A percentile compares a stretch with the other conserved stretches of the same genome.
phyloP scores from a whole-genome alignment of 345 rosid species.

The Eucalyptus regnans region DNA sequence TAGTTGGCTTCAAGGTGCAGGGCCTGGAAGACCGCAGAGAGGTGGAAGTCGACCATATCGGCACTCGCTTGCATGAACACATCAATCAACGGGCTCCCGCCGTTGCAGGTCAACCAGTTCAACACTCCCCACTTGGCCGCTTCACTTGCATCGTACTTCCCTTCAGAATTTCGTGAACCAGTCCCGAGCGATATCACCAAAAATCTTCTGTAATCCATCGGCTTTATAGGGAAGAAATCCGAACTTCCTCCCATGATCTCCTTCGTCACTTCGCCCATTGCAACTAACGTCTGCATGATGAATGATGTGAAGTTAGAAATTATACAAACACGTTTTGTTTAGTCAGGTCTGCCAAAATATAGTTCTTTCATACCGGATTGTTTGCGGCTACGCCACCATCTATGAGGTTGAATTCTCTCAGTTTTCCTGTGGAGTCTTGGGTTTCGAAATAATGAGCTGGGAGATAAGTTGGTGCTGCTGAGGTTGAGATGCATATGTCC shows the following conservation, averaged over 20 bases:
- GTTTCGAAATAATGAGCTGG: slow-evolving; percentile 10
- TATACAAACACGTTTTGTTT: neutral
- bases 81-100: slow-evolving; percentile 3
- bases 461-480: slow-evolving; percentile 20
- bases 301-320: neutral
- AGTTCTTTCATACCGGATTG: slow-evolving; percentile 6
- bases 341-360: neutral
- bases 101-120: slow-evolving; percentile 3
- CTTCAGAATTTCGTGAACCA: slow-evolving; percentile 1
- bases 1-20: slow-evolving; percentile 7
- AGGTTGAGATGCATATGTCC: slow-evolving; percentile 8
- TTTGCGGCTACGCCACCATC: slow-evolving; percentile 26
- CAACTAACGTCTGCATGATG: slow-evolving; percentile 2
- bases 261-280: slow-evolving; percentile 9
- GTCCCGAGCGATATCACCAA: slow-evolving; percentile 14
- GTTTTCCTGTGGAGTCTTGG: neutral
- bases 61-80: slow-evolving; percentile 8
- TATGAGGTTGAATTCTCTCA: slow-evolving; percentile 9
- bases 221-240: neutral
- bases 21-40: slow-evolving; percentile 7
- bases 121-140: slow-evolving; percentile 18
- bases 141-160: slow-evolving; percentile 2
- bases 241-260: neutral
- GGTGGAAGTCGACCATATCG: slow-evolving; percentile 13
- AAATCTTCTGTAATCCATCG: neutral